These are phyloP conservation scores for Dryas octopetala DNA, from an alignment of 306 rosid species.

Conservation along the genomic window DNA sequence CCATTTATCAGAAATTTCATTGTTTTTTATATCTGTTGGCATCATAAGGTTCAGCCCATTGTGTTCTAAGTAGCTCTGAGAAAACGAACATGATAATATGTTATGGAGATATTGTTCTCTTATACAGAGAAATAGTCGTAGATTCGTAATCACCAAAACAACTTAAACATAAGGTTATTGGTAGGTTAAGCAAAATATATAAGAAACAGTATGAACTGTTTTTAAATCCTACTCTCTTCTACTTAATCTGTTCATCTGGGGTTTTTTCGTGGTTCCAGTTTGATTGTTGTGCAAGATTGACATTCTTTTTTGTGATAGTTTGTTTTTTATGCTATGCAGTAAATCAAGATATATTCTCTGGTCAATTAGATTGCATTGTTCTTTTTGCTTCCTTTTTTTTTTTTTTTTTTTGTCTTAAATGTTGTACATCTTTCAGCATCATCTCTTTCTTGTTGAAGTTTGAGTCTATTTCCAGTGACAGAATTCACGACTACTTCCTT, in stretches of 20 bases:
- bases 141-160: neutral
- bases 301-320: neutral
- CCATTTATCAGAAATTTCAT: constrained; percentile 32
- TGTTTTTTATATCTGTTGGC: constrained; percentile 34
- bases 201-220: neutral
- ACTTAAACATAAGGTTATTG: neutral
- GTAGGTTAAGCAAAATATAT: neutral
- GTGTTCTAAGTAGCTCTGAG: constrained; percentile 12
- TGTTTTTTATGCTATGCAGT: constrained; percentile 1
- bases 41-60: constrained; percentile 22
- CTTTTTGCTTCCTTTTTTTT: neutral
- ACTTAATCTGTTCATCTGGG: neutral
- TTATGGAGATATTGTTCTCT: neutral
- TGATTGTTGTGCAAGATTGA: neutral
- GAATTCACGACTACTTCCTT: neutral
- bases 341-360: neutral
- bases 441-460: constrained; percentile 6
- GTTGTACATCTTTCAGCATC: neutral
- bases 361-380: neutral
- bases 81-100: neutral
- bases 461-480: neutral
- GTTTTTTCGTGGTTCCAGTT: constrained; percentile 1
- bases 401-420: neutral
- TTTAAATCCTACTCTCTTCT: neutral
- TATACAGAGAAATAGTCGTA: neutral